Conservation (phyloP, 2,329 filamentous ascomycete genomes). For the Epichloe scottii region DNA sequence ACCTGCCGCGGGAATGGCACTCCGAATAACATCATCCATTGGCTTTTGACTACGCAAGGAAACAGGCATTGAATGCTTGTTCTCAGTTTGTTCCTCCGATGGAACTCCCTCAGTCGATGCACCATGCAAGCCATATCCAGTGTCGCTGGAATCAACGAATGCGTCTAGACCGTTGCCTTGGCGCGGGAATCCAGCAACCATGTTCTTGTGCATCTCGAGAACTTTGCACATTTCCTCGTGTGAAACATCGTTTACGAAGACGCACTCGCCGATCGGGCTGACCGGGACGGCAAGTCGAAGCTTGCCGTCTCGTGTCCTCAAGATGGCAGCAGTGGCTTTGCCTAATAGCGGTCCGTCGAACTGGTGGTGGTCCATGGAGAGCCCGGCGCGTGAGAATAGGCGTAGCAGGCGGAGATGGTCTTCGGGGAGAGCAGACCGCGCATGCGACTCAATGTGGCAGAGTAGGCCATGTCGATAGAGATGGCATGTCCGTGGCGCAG, state of each 20-base stretch:
- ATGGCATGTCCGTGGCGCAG: constrained; percentile 64
- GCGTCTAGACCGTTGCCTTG: constrained; percentile 55
- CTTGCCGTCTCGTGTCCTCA: constrained; percentile 58
- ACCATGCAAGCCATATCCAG: constrained; percentile 38
- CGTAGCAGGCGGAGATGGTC: constrained; percentile 52
- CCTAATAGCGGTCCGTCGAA: constrained; percentile 55
- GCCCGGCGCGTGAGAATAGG: constrained; percentile 56
- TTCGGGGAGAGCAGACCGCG: constrained; percentile 46
- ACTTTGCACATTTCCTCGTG: constrained; percentile 49
- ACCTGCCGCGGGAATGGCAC: not conserved
- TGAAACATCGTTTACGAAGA: constrained; percentile 56
- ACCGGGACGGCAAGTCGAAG: constrained; percentile 54
- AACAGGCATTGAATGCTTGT: not conserved
- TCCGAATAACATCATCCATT: not conserved
- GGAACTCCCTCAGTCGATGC: not conserved
- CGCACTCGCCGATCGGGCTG: constrained; percentile 51
- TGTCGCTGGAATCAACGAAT: constrained; percentile 57
- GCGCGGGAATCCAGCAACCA: constrained; percentile 50
- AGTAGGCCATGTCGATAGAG: constrained; percentile 66
- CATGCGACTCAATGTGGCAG: constrained; percentile 52
- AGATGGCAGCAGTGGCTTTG: constrained; percentile 53
- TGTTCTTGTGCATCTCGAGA: constrained; percentile 48
- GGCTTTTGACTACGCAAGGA: constrained; percentile 1
- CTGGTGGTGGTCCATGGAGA: constrained; percentile 58
- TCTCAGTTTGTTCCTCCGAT: not conserved